Evolutionary conservation across 2,329 filamentous ascomycete genomes (phyloP).

Genomic region (Colletotrichum destructivum): DNA sequence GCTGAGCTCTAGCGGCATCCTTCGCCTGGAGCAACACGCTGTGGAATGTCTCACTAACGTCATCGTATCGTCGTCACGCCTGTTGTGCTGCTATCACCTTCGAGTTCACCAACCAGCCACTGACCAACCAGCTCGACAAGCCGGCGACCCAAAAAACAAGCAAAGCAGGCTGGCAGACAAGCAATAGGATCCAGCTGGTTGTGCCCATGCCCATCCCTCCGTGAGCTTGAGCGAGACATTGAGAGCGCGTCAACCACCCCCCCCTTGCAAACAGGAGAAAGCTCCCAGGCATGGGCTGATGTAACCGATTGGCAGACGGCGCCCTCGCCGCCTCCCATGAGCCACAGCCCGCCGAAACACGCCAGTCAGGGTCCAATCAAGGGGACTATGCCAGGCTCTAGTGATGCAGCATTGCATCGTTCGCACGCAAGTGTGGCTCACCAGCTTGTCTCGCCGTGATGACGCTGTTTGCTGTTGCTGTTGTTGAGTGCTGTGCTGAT

Average conservation of each 20-base stretch:
- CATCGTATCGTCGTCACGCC: slow-evolving; percentile 35
- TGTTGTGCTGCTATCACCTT: slow-evolving; percentile 3
- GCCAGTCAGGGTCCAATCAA: slow-evolving; percentile 33
- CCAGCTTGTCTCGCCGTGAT: slow-evolving; percentile 18
- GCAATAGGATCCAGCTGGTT: neutral
- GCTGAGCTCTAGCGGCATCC: slow-evolving; percentile 7
- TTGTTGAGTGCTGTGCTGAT: neutral
- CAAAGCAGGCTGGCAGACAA: slow-evolving; percentile 1
- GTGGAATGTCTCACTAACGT: slow-evolving; percentile 40
- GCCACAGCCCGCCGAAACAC: slow-evolving; percentile 33
- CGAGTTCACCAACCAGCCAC: too few relatives aligned
- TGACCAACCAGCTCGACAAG: slow-evolving; percentile 19
- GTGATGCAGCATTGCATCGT: slow-evolving; percentile 42
- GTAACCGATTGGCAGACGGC: slow-evolving; percentile 28
- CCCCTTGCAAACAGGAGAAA: neutral
- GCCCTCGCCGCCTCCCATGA: neutral
- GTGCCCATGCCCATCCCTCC: slow-evolving; percentile 20
- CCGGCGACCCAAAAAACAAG: neutral
- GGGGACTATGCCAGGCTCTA: slow-evolving; percentile 26
- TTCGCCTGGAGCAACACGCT: slow-evolving; percentile 23
- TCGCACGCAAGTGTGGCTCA: slow-evolving; percentile 36
- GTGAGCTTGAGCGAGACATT: slow-evolving; percentile 18
- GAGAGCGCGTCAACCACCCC: slow-evolving; percentile 1
- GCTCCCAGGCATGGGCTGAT: slow-evolving; percentile 1
- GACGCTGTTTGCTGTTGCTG: slow-evolving; percentile 11